Percentiles rank a stretch among this genome's conserved stretches.
phyloP scores from a whole-genome alignment of 306 rosid genomes.

The Alnus glutinosa region DNA sequence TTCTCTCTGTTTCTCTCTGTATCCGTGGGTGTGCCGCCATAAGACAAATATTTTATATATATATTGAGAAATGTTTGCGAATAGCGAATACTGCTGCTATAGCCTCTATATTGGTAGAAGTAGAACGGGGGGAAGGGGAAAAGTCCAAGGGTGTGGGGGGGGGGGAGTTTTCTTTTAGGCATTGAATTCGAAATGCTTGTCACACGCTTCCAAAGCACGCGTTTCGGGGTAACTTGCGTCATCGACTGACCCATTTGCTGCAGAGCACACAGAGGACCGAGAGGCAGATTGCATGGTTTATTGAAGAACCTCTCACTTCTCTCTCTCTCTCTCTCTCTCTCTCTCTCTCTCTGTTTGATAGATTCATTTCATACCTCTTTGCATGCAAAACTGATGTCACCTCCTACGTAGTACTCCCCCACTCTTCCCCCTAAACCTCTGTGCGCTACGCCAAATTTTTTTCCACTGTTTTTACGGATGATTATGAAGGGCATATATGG shows the following conservation, averaged over 20 bases:
- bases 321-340: not conserved
- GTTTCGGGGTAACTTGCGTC: constrained; percentile 52
- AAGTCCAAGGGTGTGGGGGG: constrained; percentile 42
- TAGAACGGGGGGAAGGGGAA: constrained; percentile 9
- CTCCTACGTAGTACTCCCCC: no score
- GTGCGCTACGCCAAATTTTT: not conserved
- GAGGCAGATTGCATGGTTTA: constrained; percentile 38
- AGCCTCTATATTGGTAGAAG: not conserved
- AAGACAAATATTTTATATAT: constrained; percentile 6
- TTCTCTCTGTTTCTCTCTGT: constrained; percentile 11
- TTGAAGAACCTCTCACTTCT: not conserved
- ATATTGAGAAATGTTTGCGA: no score
- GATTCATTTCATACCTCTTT: constrained; percentile 35
- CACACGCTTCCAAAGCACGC: constrained; percentile 84
- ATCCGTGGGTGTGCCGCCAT: constrained; percentile 36
- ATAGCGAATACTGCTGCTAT: no score
- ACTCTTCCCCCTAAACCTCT: not conserved
- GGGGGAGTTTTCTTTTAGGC: constrained; percentile 28
- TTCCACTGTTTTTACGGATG: no score
- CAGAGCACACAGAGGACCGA: constrained; percentile 18
- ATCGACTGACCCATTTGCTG: constrained; percentile 22
- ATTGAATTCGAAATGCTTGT: constrained; percentile 35
- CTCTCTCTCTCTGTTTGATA: constrained; percentile 1
- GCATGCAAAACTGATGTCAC: constrained; percentile 52
- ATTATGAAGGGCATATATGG: no score